phyloP scores from a whole-genome alignment of 495 filamentous ascomycete species.

The Penicillium cataractarum region DNA sequence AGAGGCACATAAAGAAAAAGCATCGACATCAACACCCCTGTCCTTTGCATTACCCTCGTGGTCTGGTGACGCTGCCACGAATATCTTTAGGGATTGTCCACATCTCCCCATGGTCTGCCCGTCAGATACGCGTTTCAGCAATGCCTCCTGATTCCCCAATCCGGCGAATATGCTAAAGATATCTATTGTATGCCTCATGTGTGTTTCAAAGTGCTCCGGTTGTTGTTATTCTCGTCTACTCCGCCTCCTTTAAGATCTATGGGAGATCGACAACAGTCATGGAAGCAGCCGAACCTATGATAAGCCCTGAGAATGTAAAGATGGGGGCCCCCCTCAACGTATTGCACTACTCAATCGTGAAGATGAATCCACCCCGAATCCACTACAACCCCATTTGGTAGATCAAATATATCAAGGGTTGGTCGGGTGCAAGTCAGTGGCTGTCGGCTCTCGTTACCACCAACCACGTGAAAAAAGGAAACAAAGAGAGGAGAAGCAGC shows the following conservation, averaged over 20 bases:
- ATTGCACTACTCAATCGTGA: neutral
- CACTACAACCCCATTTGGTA: neutral
- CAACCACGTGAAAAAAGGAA: neutral
- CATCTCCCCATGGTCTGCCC: slow-evolving; percentile 17
- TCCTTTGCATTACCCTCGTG: neutral
- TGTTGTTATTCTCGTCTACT: slow-evolving; percentile 1
- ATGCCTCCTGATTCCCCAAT: slow-evolving; percentile 5
- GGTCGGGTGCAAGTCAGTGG: neutral
- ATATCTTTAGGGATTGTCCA: neutral
- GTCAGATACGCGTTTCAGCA: slow-evolving; percentile 17
- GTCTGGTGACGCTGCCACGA: slow-evolving; percentile 18
- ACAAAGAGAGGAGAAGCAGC: neutral
- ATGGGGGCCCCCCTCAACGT: neutral
- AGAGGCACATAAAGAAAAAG: neutral
- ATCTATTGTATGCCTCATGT: neutral
- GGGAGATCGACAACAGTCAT: slow-evolving; percentile 4
- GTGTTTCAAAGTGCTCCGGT: slow-evolving; percentile 10
- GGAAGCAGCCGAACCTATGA: slow-evolving; percentile 3
- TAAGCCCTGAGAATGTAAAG: too few relatives aligned
- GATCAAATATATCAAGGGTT: neutral
- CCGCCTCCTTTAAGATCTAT: neutral
- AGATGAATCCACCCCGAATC: neutral
- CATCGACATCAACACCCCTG: neutral
- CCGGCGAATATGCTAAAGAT: slow-evolving; percentile 20
- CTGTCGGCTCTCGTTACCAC: neutral